Base-by-base conservation (phyloP, 257 asterid species). In the Lithospermum erythrorhizon region DNA sequence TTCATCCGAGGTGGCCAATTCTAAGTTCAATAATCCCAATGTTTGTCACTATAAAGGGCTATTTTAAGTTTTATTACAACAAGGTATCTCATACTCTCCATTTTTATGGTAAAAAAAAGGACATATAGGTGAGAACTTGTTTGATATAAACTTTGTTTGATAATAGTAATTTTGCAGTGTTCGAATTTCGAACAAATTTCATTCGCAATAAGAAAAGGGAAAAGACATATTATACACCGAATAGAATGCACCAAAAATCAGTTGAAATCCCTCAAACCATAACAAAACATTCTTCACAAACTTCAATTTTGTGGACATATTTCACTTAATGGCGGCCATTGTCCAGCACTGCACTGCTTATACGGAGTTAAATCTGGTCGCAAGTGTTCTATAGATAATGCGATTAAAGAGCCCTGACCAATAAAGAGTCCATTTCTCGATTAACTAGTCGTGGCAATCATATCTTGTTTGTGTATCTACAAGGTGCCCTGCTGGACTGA, bases 381-480 rank as follows among this genome's bases (percentile, higher is more conserved):
- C 24, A 30, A 21, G 21, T 21, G 57, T 47, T 45, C 7, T 23
- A 21, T 53, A 19, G 19, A 47, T 63, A 30, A 27, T 35, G 10
- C 41, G 54, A 67, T 6, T 57, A 55, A 67, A 57, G 65, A 68
- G 64, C 65, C 51, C 41, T 56, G 47, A 41, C 17, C 30, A 52
- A 32, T 21, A 21, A 49, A 32, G n/a, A 56, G 66, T 61, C 49
- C 61, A 47, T 29, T 56, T 49, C 24, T 17, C 14, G 24, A n/a
- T 48, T 32, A 58, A 32, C 9, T 30, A 59, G 17, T 45, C 41
- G 45, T 49, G 49, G 17, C 75, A 60, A 56, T 14, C 66, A 32
- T 35, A 21, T 21, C 48, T 14, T 17, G 16, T 59, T 22, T 53
- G 27, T 22, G 18, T 74, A 76, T 75, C 65, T 69, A 82, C 84